A percentile compares a stretch with the other conserved stretches of the same genome.
Conservation (phyloP, 208 protist genomes). For the Trypanosoma congolense region DNA sequence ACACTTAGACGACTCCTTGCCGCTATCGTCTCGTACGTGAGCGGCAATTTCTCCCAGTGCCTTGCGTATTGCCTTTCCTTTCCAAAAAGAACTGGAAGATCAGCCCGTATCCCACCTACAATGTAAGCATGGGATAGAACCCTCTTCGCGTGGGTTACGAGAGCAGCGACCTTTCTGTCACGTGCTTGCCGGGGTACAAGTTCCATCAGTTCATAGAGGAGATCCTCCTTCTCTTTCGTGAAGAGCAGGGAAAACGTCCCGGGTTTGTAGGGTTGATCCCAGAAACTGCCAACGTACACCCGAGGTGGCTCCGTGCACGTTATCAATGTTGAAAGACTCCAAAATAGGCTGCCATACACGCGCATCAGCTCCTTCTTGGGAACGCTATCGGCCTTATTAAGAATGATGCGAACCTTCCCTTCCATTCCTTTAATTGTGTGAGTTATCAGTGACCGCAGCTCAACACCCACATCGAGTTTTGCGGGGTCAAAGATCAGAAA, state of each 20-base stretch:
- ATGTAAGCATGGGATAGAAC: constrained; percentile 86
- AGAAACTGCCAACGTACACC: constrained; percentile 95
- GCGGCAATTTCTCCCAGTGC: constrained; percentile 41
- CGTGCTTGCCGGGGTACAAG: constrained; percentile 77
- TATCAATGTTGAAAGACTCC: constrained; percentile 93
- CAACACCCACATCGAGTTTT: constrained; percentile 63
- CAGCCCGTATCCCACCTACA: constrained; percentile 54
- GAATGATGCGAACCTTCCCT: constrained; percentile 91
- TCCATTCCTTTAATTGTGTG: constrained; percentile 75
- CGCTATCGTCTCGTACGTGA: constrained; percentile 54
- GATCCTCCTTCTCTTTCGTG: constrained; percentile 75
- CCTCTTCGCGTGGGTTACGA: constrained; percentile 84
- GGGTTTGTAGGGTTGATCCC: constrained; percentile 82
- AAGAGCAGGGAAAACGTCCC: constrained; percentile 67
- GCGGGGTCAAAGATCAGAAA: constrained; percentile 80
- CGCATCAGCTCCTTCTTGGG: constrained; percentile 92
- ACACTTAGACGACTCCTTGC: constrained; percentile 54
- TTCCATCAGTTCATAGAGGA: constrained; percentile 75
- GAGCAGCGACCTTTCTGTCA: constrained; percentile 86
- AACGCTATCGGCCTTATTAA: constrained; percentile 95
- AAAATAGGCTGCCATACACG: constrained; percentile 95
- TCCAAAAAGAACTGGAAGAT: constrained; percentile 80
- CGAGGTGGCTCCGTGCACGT: constrained; percentile 91
- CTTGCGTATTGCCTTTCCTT: constrained; percentile 56
- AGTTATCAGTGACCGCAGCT: constrained; percentile 62